Percentiles rank a stretch among this genome's conserved stretches.
Conservation (phyloP, 371 early-diverging fungal species). For the Mortierella sp. region DNA sequence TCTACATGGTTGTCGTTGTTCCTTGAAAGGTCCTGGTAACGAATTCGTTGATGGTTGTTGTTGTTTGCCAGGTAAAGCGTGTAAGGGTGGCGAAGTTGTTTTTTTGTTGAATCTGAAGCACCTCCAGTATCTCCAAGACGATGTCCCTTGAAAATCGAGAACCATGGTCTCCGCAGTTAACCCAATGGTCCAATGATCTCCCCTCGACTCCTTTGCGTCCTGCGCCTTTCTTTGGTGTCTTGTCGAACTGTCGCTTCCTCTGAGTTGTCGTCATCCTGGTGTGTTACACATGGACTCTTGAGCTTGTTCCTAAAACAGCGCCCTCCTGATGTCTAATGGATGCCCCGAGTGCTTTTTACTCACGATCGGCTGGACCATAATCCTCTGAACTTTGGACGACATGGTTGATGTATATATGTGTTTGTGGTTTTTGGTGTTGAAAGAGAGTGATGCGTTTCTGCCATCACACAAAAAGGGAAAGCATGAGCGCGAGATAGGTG, state of each 20-base stretch:
- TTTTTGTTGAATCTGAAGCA: too few relatives aligned
- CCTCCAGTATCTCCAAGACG: too few relatives aligned
- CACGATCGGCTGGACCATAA: conserved; percentile 98
- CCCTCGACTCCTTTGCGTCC: not conserved
- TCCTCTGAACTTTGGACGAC: conserved; percentile 92
- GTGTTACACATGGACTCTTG: not conserved
- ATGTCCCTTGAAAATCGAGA: too few relatives aligned
- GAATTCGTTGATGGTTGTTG: not conserved
- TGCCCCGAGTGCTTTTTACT: conserved; percentile 36
- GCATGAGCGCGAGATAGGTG: not conserved
- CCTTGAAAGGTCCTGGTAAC: not conserved
- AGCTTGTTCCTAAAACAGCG: not conserved
- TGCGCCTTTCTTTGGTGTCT: not conserved
- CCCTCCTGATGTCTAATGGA: not conserved
- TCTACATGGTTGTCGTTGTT: not conserved
- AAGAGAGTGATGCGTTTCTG: conserved; percentile 9
- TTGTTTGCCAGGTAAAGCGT: not conserved
- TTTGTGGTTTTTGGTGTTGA: not conserved
- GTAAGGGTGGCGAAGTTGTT: not conserved
- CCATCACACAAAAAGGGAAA: not conserved
- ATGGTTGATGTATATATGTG: conserved; percentile 57
- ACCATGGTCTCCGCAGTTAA: not conserved
- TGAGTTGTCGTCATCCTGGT: not conserved
- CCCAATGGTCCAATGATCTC: not conserved
- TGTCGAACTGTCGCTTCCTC: not conserved